Base-by-base conservation (phyloP, 768 basidiomycete genomes). In the Mycena alexandri region DNA sequence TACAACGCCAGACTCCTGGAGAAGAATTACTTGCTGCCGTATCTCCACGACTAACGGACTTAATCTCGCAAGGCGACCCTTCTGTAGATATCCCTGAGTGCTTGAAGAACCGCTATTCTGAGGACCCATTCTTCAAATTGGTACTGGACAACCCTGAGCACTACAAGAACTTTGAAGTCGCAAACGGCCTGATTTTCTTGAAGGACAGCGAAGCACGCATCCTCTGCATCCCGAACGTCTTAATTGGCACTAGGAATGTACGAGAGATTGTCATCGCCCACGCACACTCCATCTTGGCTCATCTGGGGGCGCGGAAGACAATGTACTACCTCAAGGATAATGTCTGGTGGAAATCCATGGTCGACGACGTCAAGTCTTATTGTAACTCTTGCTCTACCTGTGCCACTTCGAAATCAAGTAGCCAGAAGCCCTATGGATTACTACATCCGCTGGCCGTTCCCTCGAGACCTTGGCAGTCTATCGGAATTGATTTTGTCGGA, bases 251-350 rank as follows among this genome's bases (percentile, higher is more conserved):
- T 0, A 46, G 70, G 5, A 55, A 46, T 0, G 42, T 76, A 0
- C 53, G 75, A 0, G 80, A 80, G 46, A 55, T 75, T 0, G 16
- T 82, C 0, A 81, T 82, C 0, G 63, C 56, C 0, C 80, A 81
- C 11, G 80, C 79, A 0, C 81, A 82, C 38, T 79, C 78, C 1
- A 12, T 82, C 0, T 60, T 82, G 2, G 81, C 80, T 0, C 81
- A 82, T 41, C 65, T 82, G 0, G 80, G 81, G 2, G 5, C 67
- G 0, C 3, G 36, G 4, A 83, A 83, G 48, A 82, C 79, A 41
- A 62, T 71, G 14, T 55, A 66, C 19, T 63, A 47, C 17, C 62
- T 69, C 10, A 42, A 57, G 6, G 57, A 69, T 21, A 47, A 68
- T 14, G 65, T 66, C 5, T 66, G 65, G 65, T 66, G 65, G 65